Percentiles rank a stretch among this genome's conserved stretches.
Evolutionary conservation across 139 green algal species (phyloP).

Genomic region (Haematococcus sp.): DNA sequence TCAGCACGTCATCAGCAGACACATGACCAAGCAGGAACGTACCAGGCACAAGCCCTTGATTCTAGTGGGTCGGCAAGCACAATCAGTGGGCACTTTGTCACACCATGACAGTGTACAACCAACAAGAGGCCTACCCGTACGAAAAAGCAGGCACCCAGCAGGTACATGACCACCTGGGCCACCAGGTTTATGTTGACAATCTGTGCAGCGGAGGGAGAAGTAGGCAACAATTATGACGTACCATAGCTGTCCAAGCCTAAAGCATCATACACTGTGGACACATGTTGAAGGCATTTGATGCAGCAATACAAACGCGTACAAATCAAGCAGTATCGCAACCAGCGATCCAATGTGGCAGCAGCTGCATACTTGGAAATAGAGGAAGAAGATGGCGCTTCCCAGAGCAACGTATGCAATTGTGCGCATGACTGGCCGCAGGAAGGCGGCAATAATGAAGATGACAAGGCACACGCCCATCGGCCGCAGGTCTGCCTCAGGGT

Average conservation of each 20-base stretch:
- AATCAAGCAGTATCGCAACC: background rate
- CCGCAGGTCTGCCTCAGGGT: constrained; percentile 22
- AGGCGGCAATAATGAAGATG: constrained; percentile 52
- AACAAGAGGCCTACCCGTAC: constrained; percentile 27
- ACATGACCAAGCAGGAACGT: too few relatives aligned
- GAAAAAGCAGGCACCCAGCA: constrained; percentile 60
- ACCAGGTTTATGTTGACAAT: constrained; percentile 60
- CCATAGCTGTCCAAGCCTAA: too few relatives aligned
- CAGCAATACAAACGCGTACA: background rate
- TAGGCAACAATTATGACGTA: too few relatives aligned
- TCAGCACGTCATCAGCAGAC: too few relatives aligned
- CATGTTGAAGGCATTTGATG: too few relatives aligned
- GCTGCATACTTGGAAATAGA: constrained; percentile 32
- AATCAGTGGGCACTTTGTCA: too few relatives aligned
- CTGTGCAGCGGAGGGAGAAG: constrained; percentile 6
- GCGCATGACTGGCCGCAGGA: constrained; percentile 58
- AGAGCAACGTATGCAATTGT: constrained; percentile 60
- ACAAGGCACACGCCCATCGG: constrained; percentile 27
- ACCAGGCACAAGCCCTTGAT: background rate
- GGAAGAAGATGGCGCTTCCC: constrained; percentile 39
- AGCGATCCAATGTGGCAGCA: too few relatives aligned
- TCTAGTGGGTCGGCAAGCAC: too few relatives aligned
- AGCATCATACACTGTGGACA: too few relatives aligned
- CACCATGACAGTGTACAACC: background rate
- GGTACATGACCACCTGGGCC: constrained; percentile 63